These are phyloP conservation scores for Trichoderma hamatum DNA, from an alignment of 2,329 filamentous ascomycete species.

Conservation along the genomic window DNA sequence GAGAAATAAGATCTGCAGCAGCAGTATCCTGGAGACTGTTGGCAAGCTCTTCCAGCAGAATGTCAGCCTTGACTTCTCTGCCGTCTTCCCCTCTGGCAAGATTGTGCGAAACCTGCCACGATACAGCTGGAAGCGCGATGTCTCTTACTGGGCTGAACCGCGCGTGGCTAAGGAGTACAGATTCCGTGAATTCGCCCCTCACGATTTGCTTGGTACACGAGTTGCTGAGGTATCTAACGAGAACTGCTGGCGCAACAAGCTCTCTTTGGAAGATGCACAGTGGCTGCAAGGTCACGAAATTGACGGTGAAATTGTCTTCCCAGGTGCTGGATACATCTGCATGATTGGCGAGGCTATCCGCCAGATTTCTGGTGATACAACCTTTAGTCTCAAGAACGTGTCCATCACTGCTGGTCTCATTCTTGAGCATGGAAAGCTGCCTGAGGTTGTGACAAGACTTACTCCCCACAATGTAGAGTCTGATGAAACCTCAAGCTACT, in stretches of 20 bases:
- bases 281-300: conserved; percentile 52
- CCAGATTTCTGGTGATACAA: conserved; percentile 26
- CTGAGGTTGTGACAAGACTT: conserved; percentile 28
- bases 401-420: conserved; percentile 26
- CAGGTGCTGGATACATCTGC: conserved; percentile 47
- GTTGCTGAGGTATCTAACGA: conserved; percentile 38
- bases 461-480: conserved; percentile 14
- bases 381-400: conserved; percentile 20
- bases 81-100: not conserved
- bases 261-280: conserved; percentile 42
- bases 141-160: conserved; percentile 32
- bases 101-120: conserved; percentile 28
- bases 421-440: conserved; percentile 1
- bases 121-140: conserved; percentile 35
- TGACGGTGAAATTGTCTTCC: conserved; percentile 45
- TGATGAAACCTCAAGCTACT: conserved; percentile 5
- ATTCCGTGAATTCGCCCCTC: conserved; percentile 30
- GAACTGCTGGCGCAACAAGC: conserved; percentile 46
- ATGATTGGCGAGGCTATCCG: conserved; percentile 48
- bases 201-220: conserved; percentile 39
- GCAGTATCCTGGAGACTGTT: not conserved
- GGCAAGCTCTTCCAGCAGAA: not conserved
- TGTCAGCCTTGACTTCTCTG: not conserved
- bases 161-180: conserved; percentile 33
- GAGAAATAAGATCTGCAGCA: not conserved